Conservation (phyloP, 768 basidiomycete genomes). For the Inosperma sp. region DNA sequence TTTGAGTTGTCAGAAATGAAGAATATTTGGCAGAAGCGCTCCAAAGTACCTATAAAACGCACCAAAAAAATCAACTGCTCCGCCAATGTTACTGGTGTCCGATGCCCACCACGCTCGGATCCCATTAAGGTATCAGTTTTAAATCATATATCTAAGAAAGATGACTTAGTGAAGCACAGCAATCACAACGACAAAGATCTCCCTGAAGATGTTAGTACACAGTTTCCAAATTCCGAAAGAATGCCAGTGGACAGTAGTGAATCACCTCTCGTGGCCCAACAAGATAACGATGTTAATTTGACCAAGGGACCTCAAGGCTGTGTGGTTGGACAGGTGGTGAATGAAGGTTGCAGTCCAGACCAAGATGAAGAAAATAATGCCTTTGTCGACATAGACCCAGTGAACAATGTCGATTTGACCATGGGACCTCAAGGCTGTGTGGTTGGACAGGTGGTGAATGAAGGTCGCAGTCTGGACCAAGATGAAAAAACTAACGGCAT, state of each 20-base stretch:
- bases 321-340: too few species aligned
- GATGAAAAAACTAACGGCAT: too few species aligned
- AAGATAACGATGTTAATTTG: not conserved
- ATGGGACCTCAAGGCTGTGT: too few species aligned
- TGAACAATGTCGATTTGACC: too few species aligned
- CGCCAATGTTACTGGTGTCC: not conserved
- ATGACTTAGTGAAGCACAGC: not conserved
- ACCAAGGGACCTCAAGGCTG: too few species aligned
- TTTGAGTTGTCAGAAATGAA: conserved; percentile 4
- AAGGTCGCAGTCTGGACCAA: too few species aligned
- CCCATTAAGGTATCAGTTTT: not conserved
- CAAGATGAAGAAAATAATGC: too few species aligned
- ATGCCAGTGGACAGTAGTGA: not conserved
- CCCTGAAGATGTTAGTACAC: not conserved
- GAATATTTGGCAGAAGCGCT: conserved; percentile 2
- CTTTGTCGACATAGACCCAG: too few species aligned
- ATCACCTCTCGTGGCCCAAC: not conserved
- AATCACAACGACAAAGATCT: not conserved
- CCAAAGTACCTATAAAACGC: not conserved
- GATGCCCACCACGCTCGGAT: not conserved
- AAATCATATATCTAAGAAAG: not conserved
- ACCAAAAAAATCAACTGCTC: not conserved
- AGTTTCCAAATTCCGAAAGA: not conserved
- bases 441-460: too few species aligned
- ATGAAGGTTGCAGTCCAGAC: too few species aligned